Evolutionary conservation across 2,329 filamentous ascomycete genomes (phyloP).

Genomic region (Pyrenophora tritici-repentis): DNA sequence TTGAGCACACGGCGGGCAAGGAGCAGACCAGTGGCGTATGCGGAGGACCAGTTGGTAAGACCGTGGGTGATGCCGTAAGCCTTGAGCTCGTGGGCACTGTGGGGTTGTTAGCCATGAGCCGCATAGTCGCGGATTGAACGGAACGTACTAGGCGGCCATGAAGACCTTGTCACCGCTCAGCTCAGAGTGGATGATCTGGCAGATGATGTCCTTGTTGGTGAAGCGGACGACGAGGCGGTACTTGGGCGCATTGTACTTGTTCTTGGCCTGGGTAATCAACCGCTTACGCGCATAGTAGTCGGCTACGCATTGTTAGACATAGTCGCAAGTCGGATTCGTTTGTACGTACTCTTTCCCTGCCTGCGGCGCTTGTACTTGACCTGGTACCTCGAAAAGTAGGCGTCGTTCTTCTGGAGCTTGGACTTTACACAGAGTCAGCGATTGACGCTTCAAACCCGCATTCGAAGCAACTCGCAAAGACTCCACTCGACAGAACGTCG

Average conservation of each 20-base stretch:
- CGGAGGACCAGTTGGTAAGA: slow-evolving; percentile 99
- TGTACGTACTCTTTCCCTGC: slow-evolving; percentile 91
- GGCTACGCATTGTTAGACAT: slow-evolving; percentile 68
- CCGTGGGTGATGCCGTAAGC: slow-evolving; percentile 98
- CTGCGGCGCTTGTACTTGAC: slow-evolving; percentile 99
- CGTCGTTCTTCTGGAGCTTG: slow-evolving; percentile 96
- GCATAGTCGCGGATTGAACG: not conserved
- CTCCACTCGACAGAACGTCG: slow-evolving; percentile 39
- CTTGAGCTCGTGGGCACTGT: slow-evolving; percentile 85
- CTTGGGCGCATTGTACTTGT: slow-evolving; percentile 99
- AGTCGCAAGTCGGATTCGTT: not conserved
- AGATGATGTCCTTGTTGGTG: slow-evolving; percentile 99
- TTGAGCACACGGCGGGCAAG: slow-evolving; percentile 94
- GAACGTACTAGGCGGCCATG: slow-evolving; percentile 44
- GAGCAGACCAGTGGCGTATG: slow-evolving; percentile 95
- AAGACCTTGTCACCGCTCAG: slow-evolving; percentile 98
- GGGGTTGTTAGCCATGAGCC: slow-evolving; percentile 11
- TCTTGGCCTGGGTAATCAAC: slow-evolving; percentile 99
- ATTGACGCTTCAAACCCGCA: slow-evolving; percentile 92
- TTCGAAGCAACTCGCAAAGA: slow-evolving; percentile 91
- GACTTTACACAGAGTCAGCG: slow-evolving; percentile 96
- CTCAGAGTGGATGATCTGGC: slow-evolving; percentile 96
- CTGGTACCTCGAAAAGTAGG: slow-evolving; percentile 99
- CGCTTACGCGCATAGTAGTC: slow-evolving; percentile 99
- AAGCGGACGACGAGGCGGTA: slow-evolving; percentile 99